Evolutionary conservation across 2,329 filamentous ascomycete genomes (phyloP), one percentile per base, ranked within the genome.

Genomic region (Penicillium decumbens): DNA sequence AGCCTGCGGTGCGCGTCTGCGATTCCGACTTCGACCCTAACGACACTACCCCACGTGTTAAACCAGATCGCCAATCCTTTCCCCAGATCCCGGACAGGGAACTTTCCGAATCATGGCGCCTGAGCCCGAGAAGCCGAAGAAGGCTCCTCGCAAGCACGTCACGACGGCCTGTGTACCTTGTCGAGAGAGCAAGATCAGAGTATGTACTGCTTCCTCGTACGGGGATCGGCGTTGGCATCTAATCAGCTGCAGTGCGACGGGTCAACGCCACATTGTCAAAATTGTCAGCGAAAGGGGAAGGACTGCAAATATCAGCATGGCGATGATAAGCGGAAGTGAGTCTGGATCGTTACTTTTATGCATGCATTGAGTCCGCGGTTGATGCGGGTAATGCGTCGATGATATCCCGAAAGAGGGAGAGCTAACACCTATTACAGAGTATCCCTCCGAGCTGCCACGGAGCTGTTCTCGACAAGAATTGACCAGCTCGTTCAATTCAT

Each of bases 131-230:
- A 64, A 61, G 54, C 47, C 55, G n/a, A 67, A 64, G 45, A 67
- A 62, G 57, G 49, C 61, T 7, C 64, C 63, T 18, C 65, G 72
- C 44, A 74, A 72, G 54, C 71, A 75, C 54, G 69, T 74, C 55
- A 74, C 72, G 1, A 74, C 72, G 1, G 72, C 72, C 8, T 75
- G 72, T 47, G 71, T 74, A 27, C 69, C 70, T 23, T 75, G 72
- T 51, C 69, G 72, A 23, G 72, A 75, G 56, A 75, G 72, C 54
- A 75, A 75, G 43, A 70, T 75, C 52, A 69, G 71, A 56, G 72
- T 73, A 63, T 49, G 65, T 47, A 45, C 12, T 47, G 43, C 12
- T 33, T 23, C 27, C 13, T 13, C 27, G n/a, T 28, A 29, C 37
- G 13, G 24, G 28, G 35, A 47, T 51, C 42, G 41, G 43, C 27